Evolutionary conservation across 805 yeast genomes (phyloP).

Genomic region (Lachancea thermotolerans): DNA sequence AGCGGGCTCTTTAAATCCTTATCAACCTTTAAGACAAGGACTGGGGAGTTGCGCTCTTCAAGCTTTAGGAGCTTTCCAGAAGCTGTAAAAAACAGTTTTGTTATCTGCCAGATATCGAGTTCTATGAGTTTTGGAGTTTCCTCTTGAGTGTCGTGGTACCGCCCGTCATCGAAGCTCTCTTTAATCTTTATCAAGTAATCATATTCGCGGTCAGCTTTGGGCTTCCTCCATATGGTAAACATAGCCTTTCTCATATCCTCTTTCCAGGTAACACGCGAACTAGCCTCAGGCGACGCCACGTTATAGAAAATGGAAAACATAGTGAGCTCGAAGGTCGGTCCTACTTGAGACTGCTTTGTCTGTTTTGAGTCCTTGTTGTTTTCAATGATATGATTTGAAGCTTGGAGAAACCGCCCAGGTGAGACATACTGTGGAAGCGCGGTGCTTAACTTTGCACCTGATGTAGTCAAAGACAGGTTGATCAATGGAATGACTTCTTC

Average conservation of each 20-base stretch:
- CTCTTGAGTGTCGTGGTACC: conserved; percentile 59
- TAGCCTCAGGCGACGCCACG: conserved; percentile 32
- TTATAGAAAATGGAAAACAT: conserved; percentile 59
- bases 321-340: conserved; percentile 53
- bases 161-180: conserved; percentile 61
- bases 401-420: conserved; percentile 60
- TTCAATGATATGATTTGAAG: conserved; percentile 41
- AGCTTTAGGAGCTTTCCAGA: conserved; percentile 59
- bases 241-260: conserved; percentile 58
- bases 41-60: conserved; percentile 59
- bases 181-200: conserved; percentile 40
- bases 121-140: conserved; percentile 30
- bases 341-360: conserved; percentile 35
- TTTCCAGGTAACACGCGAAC: conserved; percentile 55
- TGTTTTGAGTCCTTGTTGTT: conserved; percentile 10
- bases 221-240: conserved; percentile 35
- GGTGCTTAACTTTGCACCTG: conserved; percentile 55
- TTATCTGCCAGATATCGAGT: conserved; percentile 37
- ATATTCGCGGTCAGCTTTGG: conserved; percentile 21
- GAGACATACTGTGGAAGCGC: conserved; percentile 47
- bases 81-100: conserved; percentile 58
- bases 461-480: conserved; percentile 57
- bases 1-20: conserved; percentile 22
- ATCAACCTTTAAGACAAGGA: conserved; percentile 50
- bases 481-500: conserved; percentile 66